A percentile compares a stretch with the other conserved stretches of the same genome.
Evolutionary conservation across 2,329 filamentous ascomycete species (phyloP).

Genomic region (Fragosphaeria purpurea): DNA sequence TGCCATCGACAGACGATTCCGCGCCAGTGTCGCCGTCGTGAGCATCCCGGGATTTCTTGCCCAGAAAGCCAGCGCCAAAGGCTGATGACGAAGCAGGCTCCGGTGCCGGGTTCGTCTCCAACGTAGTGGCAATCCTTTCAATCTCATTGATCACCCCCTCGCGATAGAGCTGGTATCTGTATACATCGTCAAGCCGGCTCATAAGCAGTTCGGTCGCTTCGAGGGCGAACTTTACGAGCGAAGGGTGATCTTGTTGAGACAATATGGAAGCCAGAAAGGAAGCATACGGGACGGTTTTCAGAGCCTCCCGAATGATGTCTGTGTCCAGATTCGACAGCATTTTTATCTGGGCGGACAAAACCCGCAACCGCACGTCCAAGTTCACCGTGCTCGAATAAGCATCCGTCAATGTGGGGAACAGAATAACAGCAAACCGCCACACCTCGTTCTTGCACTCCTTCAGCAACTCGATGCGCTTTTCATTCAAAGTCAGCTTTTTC

Average conservation of each 20-base stretch:
- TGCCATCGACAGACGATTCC: background rate
- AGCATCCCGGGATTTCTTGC: background rate
- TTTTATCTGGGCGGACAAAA: constrained; percentile 89
- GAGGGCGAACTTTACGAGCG: constrained; percentile 74
- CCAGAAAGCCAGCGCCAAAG: too few relatives aligned
- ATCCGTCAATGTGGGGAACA: constrained; percentile 90
- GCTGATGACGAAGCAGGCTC: constrained; percentile 12
- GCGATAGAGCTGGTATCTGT: constrained; percentile 92
- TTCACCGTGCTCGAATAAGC: constrained; percentile 98
- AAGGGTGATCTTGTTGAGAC: constrained; percentile 86
- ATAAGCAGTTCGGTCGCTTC: constrained; percentile 85
- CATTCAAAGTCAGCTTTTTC: constrained; percentile 51
- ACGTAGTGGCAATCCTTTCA: constrained; percentile 56
- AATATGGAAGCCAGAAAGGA: constrained; percentile 93
- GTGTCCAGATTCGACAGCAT: constrained; percentile 95
- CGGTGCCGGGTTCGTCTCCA: constrained; percentile 25
- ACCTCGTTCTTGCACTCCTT: constrained; percentile 78
- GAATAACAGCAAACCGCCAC: constrained; percentile 81
- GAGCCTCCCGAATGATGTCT: constrained; percentile 70
- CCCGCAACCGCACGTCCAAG: constrained; percentile 85
- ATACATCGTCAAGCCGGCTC: constrained; percentile 73
- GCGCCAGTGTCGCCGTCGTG: background rate
- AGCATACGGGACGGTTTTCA: constrained; percentile 84
- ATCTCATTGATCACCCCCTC: constrained; percentile 95
- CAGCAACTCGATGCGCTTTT: constrained; percentile 73